Evolutionary conservation across 169 alveolate species (phyloP).

Genomic region (Plasmodium adleri): DNA sequence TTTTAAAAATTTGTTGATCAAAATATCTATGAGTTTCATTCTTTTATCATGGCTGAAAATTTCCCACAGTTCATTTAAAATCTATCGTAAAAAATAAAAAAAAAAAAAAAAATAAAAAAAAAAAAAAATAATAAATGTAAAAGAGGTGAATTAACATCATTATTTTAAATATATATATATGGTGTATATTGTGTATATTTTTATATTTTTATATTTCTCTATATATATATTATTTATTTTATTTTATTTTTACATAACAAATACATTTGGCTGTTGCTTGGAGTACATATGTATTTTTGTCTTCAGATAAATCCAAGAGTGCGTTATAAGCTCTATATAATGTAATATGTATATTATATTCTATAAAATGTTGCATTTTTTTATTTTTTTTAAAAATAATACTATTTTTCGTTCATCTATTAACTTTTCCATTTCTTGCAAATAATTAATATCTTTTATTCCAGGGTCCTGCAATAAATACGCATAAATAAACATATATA

Average conservation of each 20-base stretch:
- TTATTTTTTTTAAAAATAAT: background rate
- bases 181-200: background rate
- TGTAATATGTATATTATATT: background rate
- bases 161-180: background rate
- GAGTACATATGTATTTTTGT: conserved; percentile 43
- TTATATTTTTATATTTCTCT: background rate
- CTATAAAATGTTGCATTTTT: background rate
- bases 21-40: conserved; percentile 14
- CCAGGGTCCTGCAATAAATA: conserved; percentile 44
- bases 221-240: background rate
- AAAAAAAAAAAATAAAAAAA: no score
- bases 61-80: conserved; percentile 70
- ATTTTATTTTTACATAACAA: conserved; percentile 50
- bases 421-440: conserved; percentile 57
- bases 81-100: background rate
- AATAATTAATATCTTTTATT: conserved; percentile 42
- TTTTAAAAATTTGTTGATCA: conserved; percentile 28
- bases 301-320: conserved; percentile 59
- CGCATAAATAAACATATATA: background rate
- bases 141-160: no score
- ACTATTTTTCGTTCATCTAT: background rate
- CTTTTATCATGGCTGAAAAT: conserved; percentile 54
- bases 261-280: conserved; percentile 75
- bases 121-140: background rate
- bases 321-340: conserved; percentile 59